A percentile compares a stretch with the other conserved stretches of the same genome.
These are phyloP conservation scores for Dispira simplex DNA, from an alignment of 192 early-diverging fungal genomes.

Conservation along the genomic window DNA sequence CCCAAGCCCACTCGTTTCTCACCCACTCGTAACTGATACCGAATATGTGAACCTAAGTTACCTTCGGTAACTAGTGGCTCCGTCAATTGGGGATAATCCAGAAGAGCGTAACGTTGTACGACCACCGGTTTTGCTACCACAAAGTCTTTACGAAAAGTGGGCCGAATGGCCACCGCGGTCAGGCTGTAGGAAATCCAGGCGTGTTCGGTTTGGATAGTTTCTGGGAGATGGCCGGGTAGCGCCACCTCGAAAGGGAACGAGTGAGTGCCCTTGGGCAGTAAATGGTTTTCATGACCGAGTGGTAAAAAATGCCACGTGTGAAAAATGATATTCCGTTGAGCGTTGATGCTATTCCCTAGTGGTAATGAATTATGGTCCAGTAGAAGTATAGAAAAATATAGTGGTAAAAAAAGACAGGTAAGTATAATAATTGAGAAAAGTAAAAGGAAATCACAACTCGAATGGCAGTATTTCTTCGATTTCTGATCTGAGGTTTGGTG, in stretches of 20 bases:
- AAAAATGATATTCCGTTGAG: not conserved
- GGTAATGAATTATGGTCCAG: not conserved
- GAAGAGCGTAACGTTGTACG: conserved; percentile 1
- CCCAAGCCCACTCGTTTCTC: not conserved
- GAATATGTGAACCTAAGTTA: not conserved
- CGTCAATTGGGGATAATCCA: not conserved
- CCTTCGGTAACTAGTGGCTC: not conserved
- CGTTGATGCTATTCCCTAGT: not conserved
- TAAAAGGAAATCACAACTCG: not conserved
- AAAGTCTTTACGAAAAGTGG: conserved; percentile 7
- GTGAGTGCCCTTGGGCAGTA: not conserved
- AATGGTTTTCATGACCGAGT: not conserved
- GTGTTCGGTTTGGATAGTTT: not conserved
- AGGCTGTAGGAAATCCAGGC: not conserved
- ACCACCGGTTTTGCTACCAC: not conserved
- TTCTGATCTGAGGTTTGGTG: no score
- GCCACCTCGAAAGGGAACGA: not conserved
- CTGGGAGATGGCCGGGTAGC: conserved; percentile 4
- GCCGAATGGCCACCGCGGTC: conserved; percentile 2
- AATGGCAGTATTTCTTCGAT: not conserved
- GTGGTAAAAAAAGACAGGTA: not conserved
- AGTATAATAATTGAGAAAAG: not conserved
- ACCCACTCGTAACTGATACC: not conserved
- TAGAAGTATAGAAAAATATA: not conserved
- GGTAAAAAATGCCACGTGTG: conserved; percentile 10